phyloP scores from a whole-genome alignment of 1,139 yeast species.

The Kurtzmaniella quercitrusa region DNA sequence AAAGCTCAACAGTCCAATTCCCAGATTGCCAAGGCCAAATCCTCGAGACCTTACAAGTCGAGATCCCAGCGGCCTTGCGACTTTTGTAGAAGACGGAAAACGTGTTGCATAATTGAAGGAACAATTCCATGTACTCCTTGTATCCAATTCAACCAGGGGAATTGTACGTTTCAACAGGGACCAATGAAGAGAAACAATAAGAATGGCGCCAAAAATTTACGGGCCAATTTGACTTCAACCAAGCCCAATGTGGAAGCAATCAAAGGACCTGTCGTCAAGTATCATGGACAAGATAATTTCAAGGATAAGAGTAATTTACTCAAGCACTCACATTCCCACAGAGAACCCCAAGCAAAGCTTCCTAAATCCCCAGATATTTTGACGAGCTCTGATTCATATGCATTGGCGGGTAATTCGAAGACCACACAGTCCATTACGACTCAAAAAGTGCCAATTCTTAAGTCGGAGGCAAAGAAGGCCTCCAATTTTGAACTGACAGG shows the following conservation, averaged over 20 bases:
- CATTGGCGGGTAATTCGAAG: neutral
- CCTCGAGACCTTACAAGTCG: conserved; percentile 21
- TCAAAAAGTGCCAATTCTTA: neutral
- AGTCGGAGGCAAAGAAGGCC: neutral
- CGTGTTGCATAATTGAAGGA: conserved; percentile 22
- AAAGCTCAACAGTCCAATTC: conserved; percentile 1
- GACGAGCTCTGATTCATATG: neutral
- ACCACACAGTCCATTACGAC: neutral
- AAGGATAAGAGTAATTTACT: too few relatives aligned
- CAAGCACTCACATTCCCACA: too few relatives aligned
- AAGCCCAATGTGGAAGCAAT: neutral
- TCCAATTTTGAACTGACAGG: neutral
- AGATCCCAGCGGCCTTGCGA: conserved; percentile 25
- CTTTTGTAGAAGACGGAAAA: conserved; percentile 23
- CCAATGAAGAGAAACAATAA: conserved; percentile 17
- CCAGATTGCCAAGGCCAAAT: conserved; percentile 10
- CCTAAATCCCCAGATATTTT: neutral
- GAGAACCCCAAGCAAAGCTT: neutral
- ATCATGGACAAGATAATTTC: too few relatives aligned
- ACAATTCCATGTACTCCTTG: conserved; percentile 21
- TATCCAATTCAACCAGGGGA: conserved; percentile 17
- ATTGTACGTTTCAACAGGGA: conserved; percentile 21
- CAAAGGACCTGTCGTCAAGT: neutral
- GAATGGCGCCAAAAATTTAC: neutral
- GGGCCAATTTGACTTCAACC: neutral